Percentiles rank a stretch among this genome's conserved stretches.
phyloP scores from a whole-genome alignment of 306 rosid species.

The Sicyos baderoa region DNA sequence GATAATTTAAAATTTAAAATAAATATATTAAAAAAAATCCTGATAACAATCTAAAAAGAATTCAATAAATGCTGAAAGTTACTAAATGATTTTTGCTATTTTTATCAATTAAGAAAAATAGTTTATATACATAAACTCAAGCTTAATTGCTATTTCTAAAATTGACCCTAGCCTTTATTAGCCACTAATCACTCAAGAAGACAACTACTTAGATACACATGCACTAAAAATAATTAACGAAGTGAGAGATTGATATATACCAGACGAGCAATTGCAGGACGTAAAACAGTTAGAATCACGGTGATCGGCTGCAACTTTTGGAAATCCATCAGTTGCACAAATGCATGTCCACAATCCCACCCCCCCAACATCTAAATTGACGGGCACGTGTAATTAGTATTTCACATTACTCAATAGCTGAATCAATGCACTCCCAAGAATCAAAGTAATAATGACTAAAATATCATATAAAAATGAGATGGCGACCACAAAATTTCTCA shows the following conservation, averaged over 20 bases:
- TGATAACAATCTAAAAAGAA: neutral
- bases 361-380: slow-evolving; percentile 44
- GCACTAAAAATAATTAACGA: slow-evolving; percentile 14
- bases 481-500: neutral
- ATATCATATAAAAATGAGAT: neutral
- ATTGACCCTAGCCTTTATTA: neutral
- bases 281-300: slow-evolving; percentile 50
- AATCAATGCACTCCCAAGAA: neutral
- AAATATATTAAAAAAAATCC: neutral
- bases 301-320: slow-evolving; percentile 50
- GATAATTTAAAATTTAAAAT: neutral
- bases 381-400: slow-evolving; percentile 23
- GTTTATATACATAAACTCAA: neutral
- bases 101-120: neutral
- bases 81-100: neutral
- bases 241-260: slow-evolving; percentile 35
- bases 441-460: neutral
- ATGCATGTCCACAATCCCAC: slow-evolving; percentile 59
- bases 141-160: neutral
- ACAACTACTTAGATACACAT: neutral
- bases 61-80: neutral
- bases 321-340: slow-evolving; percentile 59
- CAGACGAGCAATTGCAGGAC: slow-evolving; percentile 82
- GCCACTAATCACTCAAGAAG: neutral
- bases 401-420: neutral